phyloP scores from a whole-genome alignment of 257 asterid species.

The Salvia rosmarinus region DNA sequence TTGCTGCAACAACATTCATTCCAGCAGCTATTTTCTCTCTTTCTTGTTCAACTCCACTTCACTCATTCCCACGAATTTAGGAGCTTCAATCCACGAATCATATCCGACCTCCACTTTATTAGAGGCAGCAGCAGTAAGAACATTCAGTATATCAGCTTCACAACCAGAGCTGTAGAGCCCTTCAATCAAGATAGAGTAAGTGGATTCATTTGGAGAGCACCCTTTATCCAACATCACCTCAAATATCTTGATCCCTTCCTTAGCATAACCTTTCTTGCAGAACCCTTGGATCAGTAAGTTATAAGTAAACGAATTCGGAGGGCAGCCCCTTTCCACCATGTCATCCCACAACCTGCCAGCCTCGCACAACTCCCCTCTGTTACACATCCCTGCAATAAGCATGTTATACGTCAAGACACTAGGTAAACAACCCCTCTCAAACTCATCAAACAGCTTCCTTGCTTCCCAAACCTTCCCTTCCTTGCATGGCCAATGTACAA shows the following conservation, averaged over 20 bases:
- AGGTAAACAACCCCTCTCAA: slow-evolving; percentile 75
- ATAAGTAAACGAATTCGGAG: slow-evolving; percentile 78
- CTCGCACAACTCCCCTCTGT: slow-evolving; percentile 73
- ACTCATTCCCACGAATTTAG: no score
- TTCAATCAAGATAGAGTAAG: slow-evolving; percentile 61
- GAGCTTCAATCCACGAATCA: slow-evolving; percentile 35
- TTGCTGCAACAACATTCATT: no score
- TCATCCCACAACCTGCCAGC: slow-evolving; percentile 96
- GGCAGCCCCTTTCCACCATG: slow-evolving; percentile 76
- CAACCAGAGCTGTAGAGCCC: slow-evolving; percentile 55
- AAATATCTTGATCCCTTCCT: slow-evolving; percentile 65
- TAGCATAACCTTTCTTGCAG: slow-evolving; percentile 67
- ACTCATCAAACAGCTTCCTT: slow-evolving; percentile 74
- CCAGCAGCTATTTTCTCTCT: no score
- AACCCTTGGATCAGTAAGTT: slow-evolving; percentile 73
- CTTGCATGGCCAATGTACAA: slow-evolving; percentile 83
- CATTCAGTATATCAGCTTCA: slow-evolving; percentile 46
- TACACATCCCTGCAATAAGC: slow-evolving; percentile 90
- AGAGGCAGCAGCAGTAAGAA: slow-evolving; percentile 53
- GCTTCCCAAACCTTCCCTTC: slow-evolving; percentile 77
- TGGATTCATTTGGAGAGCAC: slow-evolving; percentile 60
- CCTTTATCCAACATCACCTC: slow-evolving; percentile 81
- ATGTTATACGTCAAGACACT: slow-evolving; percentile 75
- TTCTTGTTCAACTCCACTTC: no score
- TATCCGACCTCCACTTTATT: slow-evolving; percentile 38